Evolutionary conservation across 1,284 basidiomycete genomes (phyloP).

Genomic region (Ustilago xerochloae): DNA sequence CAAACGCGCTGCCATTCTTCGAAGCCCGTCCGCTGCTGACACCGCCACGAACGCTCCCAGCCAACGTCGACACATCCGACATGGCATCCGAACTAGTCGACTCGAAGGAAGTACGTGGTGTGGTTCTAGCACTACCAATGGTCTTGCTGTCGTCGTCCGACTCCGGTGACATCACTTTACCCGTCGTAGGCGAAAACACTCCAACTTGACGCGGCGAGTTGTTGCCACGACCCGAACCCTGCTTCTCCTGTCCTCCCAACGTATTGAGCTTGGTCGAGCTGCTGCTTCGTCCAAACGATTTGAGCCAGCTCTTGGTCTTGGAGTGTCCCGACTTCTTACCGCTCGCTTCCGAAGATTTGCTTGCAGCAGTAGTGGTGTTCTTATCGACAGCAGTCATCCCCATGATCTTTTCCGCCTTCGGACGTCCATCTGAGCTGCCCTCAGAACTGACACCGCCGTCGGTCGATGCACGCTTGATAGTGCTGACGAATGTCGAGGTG

Average conservation of each 20-base stretch:
- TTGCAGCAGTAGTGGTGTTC: neutral
- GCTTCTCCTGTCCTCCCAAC: constrained; percentile 6
- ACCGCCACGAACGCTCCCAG: constrained; percentile 26
- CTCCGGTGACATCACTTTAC: constrained; percentile 32
- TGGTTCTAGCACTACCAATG: constrained; percentile 32
- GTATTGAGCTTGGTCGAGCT: neutral
- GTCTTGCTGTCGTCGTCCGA: constrained; percentile 51
- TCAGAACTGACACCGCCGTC: constrained; percentile 28
- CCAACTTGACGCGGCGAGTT: constrained; percentile 6
- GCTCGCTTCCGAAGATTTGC: constrained; percentile 6
- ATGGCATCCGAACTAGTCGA: constrained; percentile 39
- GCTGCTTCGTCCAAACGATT: constrained; percentile 47
- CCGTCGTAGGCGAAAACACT: constrained; percentile 10
- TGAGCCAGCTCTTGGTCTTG: constrained; percentile 61
- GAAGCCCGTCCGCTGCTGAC: constrained; percentile 9
- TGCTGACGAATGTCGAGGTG: constrained; percentile 60
- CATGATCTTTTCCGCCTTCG: constrained; percentile 61
- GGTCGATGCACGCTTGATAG: constrained; percentile 59
- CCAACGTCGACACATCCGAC: constrained; percentile 49
- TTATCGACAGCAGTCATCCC: constrained; percentile 53
- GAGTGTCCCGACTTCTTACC: constrained; percentile 47
- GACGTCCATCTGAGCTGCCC: constrained; percentile 19
- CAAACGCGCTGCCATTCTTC: constrained; percentile 21
- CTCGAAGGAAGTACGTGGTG: constrained; percentile 35
- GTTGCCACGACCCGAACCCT: neutral